A percentile compares a stretch with the other conserved stretches of the same genome.
These are phyloP conservation scores for Arthonia radiata DNA, from an alignment of 495 filamentous ascomycete genomes.

Conservation along the genomic window DNA sequence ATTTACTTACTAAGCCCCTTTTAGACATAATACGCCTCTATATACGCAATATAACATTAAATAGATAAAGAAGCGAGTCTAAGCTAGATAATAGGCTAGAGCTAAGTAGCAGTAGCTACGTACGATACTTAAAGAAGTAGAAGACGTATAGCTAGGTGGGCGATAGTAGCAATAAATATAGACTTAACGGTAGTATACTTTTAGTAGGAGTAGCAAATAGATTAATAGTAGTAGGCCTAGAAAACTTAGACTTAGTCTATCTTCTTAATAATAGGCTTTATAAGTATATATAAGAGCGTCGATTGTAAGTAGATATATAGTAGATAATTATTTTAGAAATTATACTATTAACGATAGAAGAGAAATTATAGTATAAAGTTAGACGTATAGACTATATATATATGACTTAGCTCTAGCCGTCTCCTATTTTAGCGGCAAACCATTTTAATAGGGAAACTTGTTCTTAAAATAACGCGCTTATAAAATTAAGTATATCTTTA, in stretches of 20 bases:
- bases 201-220: neutral
- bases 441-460: neutral
- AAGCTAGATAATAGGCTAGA: neutral
- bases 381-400: neutral
- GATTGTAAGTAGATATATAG: neutral
- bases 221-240: too few relatives aligned
- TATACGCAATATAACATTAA: neutral
- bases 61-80: neutral
- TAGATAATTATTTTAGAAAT: neutral
- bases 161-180: neutral
- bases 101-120: neutral
- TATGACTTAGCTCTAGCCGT: neutral
- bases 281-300: neutral
- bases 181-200: neutral
- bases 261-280: too few relatives aligned
- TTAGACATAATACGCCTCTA: neutral
- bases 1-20: neutral
- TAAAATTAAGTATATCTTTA: neutral
- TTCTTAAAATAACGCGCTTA: too few relatives aligned
- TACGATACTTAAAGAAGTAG: slow-evolving; percentile 1
- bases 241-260: too few relatives aligned
- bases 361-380: too few relatives aligned
- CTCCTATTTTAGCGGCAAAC: neutral
- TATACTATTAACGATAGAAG: too few relatives aligned
- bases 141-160: too few relatives aligned